Conservation (phyloP, 352 stramenopile genomes). For the Pythium scleroteichum region DNA sequence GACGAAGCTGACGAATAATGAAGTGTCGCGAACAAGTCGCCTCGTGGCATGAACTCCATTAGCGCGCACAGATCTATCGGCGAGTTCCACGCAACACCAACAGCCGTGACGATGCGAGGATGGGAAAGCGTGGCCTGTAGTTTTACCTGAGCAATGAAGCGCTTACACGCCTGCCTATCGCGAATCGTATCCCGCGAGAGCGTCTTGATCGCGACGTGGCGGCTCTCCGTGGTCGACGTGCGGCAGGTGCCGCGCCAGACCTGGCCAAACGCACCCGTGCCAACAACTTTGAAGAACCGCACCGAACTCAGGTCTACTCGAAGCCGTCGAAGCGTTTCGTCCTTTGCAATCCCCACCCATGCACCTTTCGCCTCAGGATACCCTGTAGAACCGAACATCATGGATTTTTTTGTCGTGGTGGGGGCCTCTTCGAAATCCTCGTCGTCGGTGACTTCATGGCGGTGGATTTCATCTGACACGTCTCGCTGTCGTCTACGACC, state of each 20-base stretch:
- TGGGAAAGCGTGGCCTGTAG: slow-evolving; percentile 14
- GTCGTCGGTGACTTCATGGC: not conserved
- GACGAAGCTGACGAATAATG: slow-evolving; percentile 11
- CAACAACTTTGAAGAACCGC: slow-evolving; percentile 18
- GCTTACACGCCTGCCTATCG: not conserved
- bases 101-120: slow-evolving; percentile 10
- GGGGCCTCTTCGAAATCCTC: not conserved
- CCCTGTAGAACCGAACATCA: not conserved
- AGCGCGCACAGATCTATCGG: slow-evolving; percentile 16
- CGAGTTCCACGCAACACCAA: slow-evolving; percentile 17
- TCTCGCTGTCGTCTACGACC: not conserved
- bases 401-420: not conserved
- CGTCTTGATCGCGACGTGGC: slow-evolving; percentile 23
- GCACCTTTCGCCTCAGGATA: too few relatives aligned
- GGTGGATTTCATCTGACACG: not conserved
- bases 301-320: slow-evolving; percentile 9
- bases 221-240: slow-evolving; percentile 3
- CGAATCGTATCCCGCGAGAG: not conserved
- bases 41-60: slow-evolving; percentile 20
- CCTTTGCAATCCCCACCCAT: too few relatives aligned
- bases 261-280: slow-evolving; percentile 11
- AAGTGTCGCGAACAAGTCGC: slow-evolving; percentile 14
- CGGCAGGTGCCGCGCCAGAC: slow-evolving; percentile 19
- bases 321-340: slow-evolving; percentile 1
- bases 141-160: slow-evolving; percentile 14